Base-by-base conservation (phyloP, 768 basidiomycete genomes). In the Mycena belliarum region DNA sequence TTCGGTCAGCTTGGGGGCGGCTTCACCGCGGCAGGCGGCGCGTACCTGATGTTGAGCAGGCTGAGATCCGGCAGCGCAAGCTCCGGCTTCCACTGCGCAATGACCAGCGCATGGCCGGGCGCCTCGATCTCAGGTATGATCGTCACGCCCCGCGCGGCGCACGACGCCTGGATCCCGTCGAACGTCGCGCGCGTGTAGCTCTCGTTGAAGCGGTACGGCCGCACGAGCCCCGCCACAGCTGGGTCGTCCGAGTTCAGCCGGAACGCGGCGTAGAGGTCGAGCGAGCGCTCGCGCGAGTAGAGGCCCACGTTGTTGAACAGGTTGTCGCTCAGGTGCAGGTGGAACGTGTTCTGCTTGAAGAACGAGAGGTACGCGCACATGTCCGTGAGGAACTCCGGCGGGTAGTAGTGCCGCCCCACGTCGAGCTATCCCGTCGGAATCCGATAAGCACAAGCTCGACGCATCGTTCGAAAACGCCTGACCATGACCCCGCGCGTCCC, bases 321-420 rank as follows among this genome's bases (percentile, higher is more conserved):
- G 32, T 64, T 66, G 50, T 66, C 65, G 55, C 63, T 64, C 8
- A 66, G 63, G 42, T 66, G 65, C 10, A 64, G 23, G 45, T 66
- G 65, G 42, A 66, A 66, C 7, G 59, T 61, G 40, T 63, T 63
- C 23, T 63, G 62, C 55, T 63, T 63, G 55, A 63, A 63, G 51
- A 63, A 63, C 4, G 62, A 63, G 14, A 63, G 58, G 28, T 63
- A 59, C 7, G 62, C 57, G 51, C 62, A 63, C 40, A 63, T 38
- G n/a, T 63, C 58, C 26, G 25, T 53, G 37, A 63, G 45, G 25
- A 63, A 63, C 4, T 42, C 37, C 7, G 58, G 62, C 4, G 62
- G 58, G 24, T 63, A 63, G 38, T 42, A 63, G 49, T 63, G 62
- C 10, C 62, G 43, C 0, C 62, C 62, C 21, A 48, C 58, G 21